Evolutionary conservation across 108 stramenopile species (phyloP), one percentile per base, ranked within the genome.

Genomic region (Skeletonema costatum): DNA sequence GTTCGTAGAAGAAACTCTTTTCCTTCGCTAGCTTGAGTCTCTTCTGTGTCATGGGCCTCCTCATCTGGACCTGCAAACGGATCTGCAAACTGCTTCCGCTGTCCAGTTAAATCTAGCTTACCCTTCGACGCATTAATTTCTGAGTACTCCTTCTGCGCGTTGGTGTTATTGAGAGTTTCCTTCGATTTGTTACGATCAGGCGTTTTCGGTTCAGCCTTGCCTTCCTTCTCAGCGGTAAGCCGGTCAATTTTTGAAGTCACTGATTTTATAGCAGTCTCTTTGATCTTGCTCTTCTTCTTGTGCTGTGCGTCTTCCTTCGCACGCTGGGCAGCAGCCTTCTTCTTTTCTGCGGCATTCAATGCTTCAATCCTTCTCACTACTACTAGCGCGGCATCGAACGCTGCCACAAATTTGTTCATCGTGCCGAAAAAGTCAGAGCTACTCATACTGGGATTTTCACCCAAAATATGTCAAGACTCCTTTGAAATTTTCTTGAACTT

Each of bases 401-500:
- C 86, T 12, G 50, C 65, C 33, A 93, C 82, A 64, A 97, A 97
- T 53, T 88, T 83, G 21, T 81, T 80, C 32, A 97, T 35, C 5
- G 89, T 94, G n/a, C 89, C 88, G 77, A 97, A 97, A 70, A 97
- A 97, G 41, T 95, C 93, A n/a, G 70, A 69, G 30, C 89, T 88
- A 13, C 87, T 63, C 93, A 95, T 93, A 0, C 86, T 89, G 30
- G 91, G 91, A 70, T 95, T 92, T 87, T 97, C 96, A 9, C 96
- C 96, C 94, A 53, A 97, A 95, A 79, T 95, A 97, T 21, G 71
- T 58, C 51, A 97, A 71, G 0, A 95, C 68, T 10, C 74, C 76
- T 35, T 61, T 72, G 66, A 88, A 93, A 12, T 89, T 92, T 63
- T 79, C 78, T 73, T 93, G 85, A 9, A 90, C 85, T 8, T 88